Percentiles rank a stretch among this genome's conserved stretches.
phyloP scores from a whole-genome alignment of 2,329 filamentous ascomycete genomes.

The Apiospora kogelbergensis region DNA sequence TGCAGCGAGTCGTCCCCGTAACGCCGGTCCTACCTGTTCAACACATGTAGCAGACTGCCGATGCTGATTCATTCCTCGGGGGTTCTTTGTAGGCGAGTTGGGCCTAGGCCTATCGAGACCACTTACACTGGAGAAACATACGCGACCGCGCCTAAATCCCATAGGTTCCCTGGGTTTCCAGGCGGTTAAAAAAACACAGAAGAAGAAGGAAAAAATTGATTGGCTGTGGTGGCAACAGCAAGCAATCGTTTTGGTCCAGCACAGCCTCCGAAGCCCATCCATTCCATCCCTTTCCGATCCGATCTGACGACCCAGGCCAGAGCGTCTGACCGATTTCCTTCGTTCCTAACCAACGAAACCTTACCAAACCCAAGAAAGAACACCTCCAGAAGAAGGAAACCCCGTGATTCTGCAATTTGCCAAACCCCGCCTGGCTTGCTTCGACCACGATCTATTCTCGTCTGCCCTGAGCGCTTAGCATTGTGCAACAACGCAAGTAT shows the following conservation, averaged over 20 bases:
- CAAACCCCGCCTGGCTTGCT: neutral
- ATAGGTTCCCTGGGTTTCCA: neutral
- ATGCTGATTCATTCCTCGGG: neutral
- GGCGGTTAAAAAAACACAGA: neutral
- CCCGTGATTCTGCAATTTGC: neutral
- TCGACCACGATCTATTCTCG: neutral
- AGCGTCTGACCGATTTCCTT: neutral
- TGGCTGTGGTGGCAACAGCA: neutral
- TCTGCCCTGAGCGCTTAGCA: slow-evolving; percentile 2
- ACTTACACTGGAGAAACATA: neutral
- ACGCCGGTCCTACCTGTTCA: neutral
- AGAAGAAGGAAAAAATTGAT: neutral
- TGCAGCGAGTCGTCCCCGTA: neutral
- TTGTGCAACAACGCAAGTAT: neutral
- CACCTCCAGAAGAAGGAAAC: neutral
- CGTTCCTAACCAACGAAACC: neutral
- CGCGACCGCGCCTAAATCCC: neutral
- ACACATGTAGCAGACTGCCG: neutral
- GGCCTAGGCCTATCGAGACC: neutral
- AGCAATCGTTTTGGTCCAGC: neutral
- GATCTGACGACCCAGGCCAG: neutral
- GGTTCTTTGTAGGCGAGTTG: neutral
- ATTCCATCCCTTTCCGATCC: neutral
- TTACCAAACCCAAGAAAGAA: neutral
- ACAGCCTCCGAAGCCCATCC: slow-evolving; percentile 6